These are phyloP conservation scores for Atalantia buxifolia DNA, from an alignment of 345 rosid genomes.

Conservation along the genomic window DNA sequence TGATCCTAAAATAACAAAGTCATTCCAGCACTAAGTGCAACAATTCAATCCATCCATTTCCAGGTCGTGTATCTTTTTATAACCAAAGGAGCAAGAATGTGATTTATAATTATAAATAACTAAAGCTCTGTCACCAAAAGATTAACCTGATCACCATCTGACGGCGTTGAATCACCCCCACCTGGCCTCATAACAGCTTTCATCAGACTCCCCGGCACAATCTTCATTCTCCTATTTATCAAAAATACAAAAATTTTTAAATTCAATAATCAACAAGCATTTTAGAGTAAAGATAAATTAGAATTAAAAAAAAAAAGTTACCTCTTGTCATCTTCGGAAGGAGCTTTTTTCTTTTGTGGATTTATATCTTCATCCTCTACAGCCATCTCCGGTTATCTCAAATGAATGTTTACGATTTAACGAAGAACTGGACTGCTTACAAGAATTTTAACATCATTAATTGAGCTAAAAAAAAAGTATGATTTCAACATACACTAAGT, in stretches of 20 bases:
- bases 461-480: background rate
- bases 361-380: constrained; percentile 26
- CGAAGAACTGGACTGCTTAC: background rate
- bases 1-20: background rate
- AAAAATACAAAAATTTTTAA: background rate
- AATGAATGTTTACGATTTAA: background rate
- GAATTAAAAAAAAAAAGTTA: background rate
- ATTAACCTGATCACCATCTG: constrained; percentile 91
- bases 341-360: constrained; percentile 46
- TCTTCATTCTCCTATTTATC: constrained; percentile 70
- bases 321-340: constrained; percentile 67
- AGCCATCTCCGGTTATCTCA: constrained; percentile 33
- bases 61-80: too few species aligned
- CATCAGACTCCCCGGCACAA: constrained; percentile 84
- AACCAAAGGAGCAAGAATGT: background rate
- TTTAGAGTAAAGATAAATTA: background rate
- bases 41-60: background rate
- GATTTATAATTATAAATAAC: background rate
- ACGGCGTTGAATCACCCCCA: constrained; percentile 75
- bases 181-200: constrained; percentile 90
- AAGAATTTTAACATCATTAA: too few species aligned
- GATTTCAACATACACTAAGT: background rate
- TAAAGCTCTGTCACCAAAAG: background rate
- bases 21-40: background rate
- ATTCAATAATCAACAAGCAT: background rate